These are phyloP conservation scores for Fusarium sp. DNA, from an alignment of 2,329 filamentous ascomycete species.

Conservation along the genomic window DNA sequence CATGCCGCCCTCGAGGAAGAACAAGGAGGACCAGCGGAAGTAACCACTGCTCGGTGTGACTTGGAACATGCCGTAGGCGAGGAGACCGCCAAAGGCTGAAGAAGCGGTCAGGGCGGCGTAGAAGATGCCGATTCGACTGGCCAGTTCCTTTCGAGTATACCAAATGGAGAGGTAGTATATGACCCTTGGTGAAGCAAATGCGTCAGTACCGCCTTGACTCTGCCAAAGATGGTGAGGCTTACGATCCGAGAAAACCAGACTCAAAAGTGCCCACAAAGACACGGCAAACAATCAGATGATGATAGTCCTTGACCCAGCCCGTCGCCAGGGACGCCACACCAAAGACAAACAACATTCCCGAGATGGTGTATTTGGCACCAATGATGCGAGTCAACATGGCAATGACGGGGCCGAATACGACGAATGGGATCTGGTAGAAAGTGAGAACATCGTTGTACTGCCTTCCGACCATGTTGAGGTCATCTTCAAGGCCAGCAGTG, in stretches of 20 bases:
- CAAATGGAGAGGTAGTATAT: neutral
- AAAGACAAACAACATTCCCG: neutral
- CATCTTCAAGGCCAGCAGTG: neutral
- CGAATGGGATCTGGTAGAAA: neutral
- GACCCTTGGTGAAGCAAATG: neutral
- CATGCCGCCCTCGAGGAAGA: neutral
- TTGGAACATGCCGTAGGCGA: neutral
- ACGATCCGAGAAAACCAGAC: neutral
- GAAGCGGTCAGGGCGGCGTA: neutral
- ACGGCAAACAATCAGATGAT: neutral
- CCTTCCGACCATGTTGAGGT: neutral
- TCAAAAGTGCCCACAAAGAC: neutral
- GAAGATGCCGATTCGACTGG: neutral
- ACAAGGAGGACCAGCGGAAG: neutral
- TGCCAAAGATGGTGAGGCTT: neutral
- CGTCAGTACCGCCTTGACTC: neutral
- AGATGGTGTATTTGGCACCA: neutral
- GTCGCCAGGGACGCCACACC: neutral
- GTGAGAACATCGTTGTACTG: neutral
- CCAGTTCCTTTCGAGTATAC: neutral
- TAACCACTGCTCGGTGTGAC: neutral
- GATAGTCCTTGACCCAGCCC: neutral
- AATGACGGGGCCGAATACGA: neutral
- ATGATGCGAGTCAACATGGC: neutral
- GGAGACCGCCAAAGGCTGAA: neutral